Conservation (phyloP, 2,329 filamentous ascomycete species). For the Arthrobotrys entomopaga region DNA sequence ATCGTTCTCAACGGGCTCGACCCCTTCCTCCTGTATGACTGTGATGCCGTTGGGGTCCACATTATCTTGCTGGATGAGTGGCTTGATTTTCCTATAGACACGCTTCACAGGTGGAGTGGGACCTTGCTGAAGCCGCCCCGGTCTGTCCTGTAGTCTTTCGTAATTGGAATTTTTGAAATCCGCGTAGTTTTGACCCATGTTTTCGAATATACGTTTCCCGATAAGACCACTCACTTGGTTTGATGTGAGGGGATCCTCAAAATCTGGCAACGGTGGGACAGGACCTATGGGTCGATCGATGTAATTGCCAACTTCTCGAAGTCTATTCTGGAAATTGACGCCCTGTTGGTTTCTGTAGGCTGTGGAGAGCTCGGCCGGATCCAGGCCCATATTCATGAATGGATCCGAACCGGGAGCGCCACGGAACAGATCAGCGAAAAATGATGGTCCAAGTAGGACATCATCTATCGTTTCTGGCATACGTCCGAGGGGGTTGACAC, state of each 20-base stretch:
- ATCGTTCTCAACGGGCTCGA: not conserved
- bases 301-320: not conserved
- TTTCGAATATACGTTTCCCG: slow-evolving; percentile 4
- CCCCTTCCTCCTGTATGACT: slow-evolving; percentile 1
- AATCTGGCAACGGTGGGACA: not conserved
- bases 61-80: not conserved
- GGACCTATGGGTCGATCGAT: not conserved
- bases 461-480: not conserved
- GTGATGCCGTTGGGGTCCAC: not conserved
- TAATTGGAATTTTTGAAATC: not conserved
- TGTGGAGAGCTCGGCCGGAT: not conserved
- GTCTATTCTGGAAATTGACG: not conserved
- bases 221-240: slow-evolving; percentile 10
- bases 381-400: slow-evolving; percentile 15
- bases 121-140: too few species aligned
- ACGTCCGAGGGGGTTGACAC: not conserved
- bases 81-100: slow-evolving; percentile 2
- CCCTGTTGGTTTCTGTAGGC: slow-evolving; percentile 3
- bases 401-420: not conserved
- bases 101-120: not conserved
- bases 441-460: slow-evolving; percentile 17
- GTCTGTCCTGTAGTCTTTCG: not conserved
- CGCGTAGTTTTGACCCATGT: not conserved
- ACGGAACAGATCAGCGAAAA: slow-evolving; percentile 17
- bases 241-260: not conserved